Conservation (phyloP, 1,284 basidiomycete species). For the Boletus semigastroideus region DNA sequence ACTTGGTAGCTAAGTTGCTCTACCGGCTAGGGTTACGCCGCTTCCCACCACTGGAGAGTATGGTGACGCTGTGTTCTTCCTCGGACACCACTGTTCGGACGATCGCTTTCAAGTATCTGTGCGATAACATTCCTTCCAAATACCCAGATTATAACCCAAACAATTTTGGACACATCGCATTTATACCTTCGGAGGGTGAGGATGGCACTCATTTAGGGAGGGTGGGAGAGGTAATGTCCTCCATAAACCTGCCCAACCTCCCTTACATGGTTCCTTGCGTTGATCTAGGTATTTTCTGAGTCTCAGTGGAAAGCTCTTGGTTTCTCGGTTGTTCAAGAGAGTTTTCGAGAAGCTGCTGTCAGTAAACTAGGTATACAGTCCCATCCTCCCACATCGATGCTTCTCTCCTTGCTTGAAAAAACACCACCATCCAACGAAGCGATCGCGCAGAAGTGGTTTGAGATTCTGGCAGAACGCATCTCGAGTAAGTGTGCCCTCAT, state of each 20-base stretch:
- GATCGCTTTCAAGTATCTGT: conserved; percentile 73
- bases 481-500: conserved; percentile 46
- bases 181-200: conserved; percentile 74
- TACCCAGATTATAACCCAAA: conserved; percentile 67
- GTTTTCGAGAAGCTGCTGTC: conserved; percentile 48
- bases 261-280: neutral
- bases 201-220: conserved; percentile 51
- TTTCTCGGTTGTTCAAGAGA: conserved; percentile 66
- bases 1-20: conserved; percentile 73
- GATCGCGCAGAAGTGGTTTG: conserved; percentile 72
- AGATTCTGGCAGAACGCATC: conserved; percentile 73
- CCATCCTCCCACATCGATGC: conserved; percentile 67
- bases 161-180: conserved; percentile 60
- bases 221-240: conserved; percentile 60
- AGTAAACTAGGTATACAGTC: conserved; percentile 73
- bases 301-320: conserved; percentile 73
- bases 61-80: conserved; percentile 69
- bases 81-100: conserved; percentile 46
- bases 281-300: conserved; percentile 75
- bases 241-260: neutral
- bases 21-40: conserved; percentile 77
- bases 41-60: conserved; percentile 65
- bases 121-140: conserved; percentile 64
- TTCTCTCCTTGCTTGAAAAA: conserved; percentile 66
- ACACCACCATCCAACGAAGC: conserved; percentile 59